Percentiles rank a stretch among this genome's conserved stretches.
phyloP scores from a whole-genome alignment of 176 grass and related monocot species.

The Avena insularis region DNA sequence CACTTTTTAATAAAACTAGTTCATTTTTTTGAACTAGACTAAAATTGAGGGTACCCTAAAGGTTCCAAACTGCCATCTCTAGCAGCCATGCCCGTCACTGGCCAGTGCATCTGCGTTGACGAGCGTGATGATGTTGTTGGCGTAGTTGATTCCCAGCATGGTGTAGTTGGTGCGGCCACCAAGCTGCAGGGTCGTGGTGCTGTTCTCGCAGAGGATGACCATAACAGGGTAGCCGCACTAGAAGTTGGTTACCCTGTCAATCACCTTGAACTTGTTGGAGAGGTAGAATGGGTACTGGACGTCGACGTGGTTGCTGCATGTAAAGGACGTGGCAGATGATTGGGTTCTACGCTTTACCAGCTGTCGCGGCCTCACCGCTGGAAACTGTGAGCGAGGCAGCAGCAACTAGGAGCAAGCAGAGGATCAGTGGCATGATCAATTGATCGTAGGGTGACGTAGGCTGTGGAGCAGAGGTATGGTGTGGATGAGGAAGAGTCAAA shows the following conservation, averaged over 20 bases:
- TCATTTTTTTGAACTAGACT: too few species aligned
- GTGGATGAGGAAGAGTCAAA: neutral
- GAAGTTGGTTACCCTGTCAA: neutral
- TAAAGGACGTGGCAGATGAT: neutral
- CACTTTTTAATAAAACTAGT: too few species aligned
- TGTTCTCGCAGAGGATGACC: conserved; percentile 34
- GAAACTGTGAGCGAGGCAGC: neutral
- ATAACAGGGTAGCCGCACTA: conserved; percentile 57
- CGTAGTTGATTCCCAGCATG: conserved; percentile 39
- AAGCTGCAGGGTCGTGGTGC: conserved; percentile 35
- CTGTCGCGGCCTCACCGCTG: neutral
- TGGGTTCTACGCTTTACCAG: neutral
- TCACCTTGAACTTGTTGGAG: neutral
- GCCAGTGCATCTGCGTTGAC: conserved; percentile 13
- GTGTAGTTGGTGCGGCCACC: conserved; percentile 21
- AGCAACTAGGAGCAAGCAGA: neutral
- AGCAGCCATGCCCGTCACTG: conserved; percentile 14
- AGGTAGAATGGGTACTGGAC: conserved; percentile 50
- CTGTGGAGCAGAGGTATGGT: neutral
- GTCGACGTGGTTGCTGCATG: neutral
- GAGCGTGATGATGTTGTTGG: conserved; percentile 16
- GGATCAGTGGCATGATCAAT: neutral
- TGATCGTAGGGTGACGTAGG: neutral
- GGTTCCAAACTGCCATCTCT: too few species aligned
- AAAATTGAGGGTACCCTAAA: too few species aligned